phyloP scores from a whole-genome alignment of 2,329 filamentous ascomycete species.

The Cercospora janseana region DNA sequence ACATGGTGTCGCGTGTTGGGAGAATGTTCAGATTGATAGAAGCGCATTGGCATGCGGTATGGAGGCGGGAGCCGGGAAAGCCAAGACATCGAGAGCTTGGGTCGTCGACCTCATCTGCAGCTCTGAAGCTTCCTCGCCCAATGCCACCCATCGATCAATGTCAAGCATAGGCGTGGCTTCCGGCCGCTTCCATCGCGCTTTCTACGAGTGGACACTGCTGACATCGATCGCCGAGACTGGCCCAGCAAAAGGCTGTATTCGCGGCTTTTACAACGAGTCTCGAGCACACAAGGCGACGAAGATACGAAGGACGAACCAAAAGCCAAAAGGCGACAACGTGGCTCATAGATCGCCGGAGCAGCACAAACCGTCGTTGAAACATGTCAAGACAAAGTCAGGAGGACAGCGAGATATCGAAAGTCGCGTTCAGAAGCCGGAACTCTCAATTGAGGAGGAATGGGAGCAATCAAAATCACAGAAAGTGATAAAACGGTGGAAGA shows the following conservation, averaged over 20 bases:
- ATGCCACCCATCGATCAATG: conserved; percentile 3
- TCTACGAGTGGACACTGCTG: conserved; percentile 45
- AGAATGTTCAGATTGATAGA: background rate
- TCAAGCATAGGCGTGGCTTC: conserved; percentile 19
- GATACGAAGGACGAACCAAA: background rate
- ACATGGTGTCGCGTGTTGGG: conserved; percentile 19
- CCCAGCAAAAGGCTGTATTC: background rate
- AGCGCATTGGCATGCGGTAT: conserved; percentile 3
- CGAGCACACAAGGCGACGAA: background rate
- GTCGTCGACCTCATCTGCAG: background rate
- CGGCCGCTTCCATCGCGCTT: conserved; percentile 46
- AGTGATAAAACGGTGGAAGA: background rate
- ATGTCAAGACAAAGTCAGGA: no score
- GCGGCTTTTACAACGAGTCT: conserved; percentile 12
- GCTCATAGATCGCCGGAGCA: no score
- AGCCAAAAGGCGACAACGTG: no score
- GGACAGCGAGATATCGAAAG: no score
- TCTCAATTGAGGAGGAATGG: no score
- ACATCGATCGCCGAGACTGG: conserved; percentile 2
- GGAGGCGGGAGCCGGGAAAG: conserved; percentile 21
- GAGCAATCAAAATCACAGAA: background rate
- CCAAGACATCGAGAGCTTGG: conserved; percentile 15
- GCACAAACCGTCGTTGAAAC: no score
- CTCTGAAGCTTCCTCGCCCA: background rate
- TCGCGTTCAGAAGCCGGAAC: no score